Evolutionary conservation across 106 monocot genomes (phyloP).

Genomic region (Vanilla planifolia): DNA sequence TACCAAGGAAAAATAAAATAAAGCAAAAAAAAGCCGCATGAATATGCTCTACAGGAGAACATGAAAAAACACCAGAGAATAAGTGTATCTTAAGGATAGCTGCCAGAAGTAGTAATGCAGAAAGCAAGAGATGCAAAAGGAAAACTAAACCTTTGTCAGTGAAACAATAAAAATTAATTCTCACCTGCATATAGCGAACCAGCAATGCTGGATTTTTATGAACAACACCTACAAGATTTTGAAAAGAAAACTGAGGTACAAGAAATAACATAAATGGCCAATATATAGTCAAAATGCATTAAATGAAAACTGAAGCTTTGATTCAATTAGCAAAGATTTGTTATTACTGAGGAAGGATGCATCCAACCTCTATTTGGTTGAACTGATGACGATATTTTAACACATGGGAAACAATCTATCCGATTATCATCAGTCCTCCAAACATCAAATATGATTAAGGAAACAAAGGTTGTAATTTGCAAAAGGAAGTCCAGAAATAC

Average conservation of each 20-base stretch:
- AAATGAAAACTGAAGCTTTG: neutral
- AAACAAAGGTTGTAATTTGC: slow-evolving; percentile 87
- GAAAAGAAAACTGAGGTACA: neutral
- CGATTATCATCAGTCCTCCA: slow-evolving; percentile 63
- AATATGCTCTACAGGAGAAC: too few relatives aligned
- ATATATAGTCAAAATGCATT: neutral
- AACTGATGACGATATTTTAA: slow-evolving; percentile 27
- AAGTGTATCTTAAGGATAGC: too few relatives aligned
- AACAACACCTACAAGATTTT: slow-evolving; percentile 24
- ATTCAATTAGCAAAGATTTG: neutral
- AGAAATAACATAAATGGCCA: neutral
- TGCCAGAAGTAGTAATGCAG: too few relatives aligned
- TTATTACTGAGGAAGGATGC: neutral
- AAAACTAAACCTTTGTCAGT: neutral
- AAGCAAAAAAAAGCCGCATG: too few relatives aligned
- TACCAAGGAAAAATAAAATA: too few relatives aligned
- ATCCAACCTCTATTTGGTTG: slow-evolving; percentile 33
- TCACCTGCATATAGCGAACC: slow-evolving; percentile 83
- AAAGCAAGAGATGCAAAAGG: too few relatives aligned
- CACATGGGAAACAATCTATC: slow-evolving; percentile 87
- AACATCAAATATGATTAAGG: slow-evolving; percentile 73
- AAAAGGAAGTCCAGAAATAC: slow-evolving; percentile 86
- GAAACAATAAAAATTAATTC: slow-evolving; percentile 6
- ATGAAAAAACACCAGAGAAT: too few relatives aligned
- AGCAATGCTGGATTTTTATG: slow-evolving; percentile 46